phyloP scores from a whole-genome alignment of 2,329 filamentous ascomycete genomes.

The Fusarium sp. region DNA sequence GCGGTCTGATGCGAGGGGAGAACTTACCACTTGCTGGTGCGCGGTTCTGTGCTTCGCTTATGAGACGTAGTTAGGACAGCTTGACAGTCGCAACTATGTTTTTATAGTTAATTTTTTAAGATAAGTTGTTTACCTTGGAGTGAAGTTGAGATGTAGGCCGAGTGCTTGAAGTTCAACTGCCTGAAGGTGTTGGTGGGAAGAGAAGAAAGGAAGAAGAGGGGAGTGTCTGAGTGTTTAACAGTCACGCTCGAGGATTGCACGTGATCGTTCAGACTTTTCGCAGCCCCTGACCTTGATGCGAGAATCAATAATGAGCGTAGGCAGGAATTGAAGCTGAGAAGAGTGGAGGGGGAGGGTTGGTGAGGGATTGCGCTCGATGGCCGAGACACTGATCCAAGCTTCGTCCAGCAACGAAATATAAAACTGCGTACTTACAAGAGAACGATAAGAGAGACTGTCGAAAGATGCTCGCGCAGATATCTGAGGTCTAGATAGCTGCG shows the following conservation, averaged over 20 bases:
- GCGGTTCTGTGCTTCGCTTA: conserved; percentile 3
- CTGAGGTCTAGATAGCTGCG: background rate
- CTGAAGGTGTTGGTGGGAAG: background rate
- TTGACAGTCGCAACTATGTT: conserved; percentile 14
- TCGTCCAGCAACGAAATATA: background rate
- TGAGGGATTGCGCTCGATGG: background rate
- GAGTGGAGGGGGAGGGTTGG: background rate
- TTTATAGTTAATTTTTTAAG: background rate
- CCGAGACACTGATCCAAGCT: background rate
- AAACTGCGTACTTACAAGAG: background rate
- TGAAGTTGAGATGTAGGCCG: conserved; percentile 2
- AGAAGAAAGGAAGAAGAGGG: background rate
- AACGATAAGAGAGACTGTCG: background rate
- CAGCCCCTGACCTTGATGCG: background rate
- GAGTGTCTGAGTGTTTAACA: background rate
- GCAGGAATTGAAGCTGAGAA: background rate
- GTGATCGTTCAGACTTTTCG: background rate
- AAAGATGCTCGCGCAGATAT: background rate
- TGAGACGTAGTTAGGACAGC: conserved; percentile 3
- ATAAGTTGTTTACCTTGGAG: background rate
- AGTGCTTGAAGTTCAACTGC: background rate
- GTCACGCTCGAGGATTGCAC: background rate
- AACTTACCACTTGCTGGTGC: conserved; percentile 20
- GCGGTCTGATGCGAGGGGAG: background rate
- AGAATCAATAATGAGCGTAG: background rate